Conservation (phyloP, 2,329 filamentous ascomycete genomes). For the Phaeosphaeria sp. region DNA sequence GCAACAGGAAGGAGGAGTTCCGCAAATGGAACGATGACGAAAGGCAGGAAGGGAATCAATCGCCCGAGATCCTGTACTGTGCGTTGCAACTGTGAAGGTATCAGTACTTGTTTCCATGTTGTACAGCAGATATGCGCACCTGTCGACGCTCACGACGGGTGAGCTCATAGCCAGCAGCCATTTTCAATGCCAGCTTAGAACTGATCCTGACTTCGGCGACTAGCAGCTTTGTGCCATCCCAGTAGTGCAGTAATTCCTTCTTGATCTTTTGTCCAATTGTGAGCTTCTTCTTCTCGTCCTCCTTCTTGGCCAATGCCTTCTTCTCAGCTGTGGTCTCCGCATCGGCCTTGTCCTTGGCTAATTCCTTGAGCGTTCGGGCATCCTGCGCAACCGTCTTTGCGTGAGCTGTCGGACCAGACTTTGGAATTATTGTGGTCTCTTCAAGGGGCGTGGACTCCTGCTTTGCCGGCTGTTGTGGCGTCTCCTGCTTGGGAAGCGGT, state of each 20-base stretch:
- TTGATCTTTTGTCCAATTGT: constrained; percentile 92
- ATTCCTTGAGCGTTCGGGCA: constrained; percentile 63
- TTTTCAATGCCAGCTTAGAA: constrained; percentile 88
- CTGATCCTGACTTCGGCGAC: constrained; percentile 94
- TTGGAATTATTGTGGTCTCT: constrained; percentile 43
- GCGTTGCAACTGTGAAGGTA: constrained; percentile 68
- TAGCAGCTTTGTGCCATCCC: constrained; percentile 96
- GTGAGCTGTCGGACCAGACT: constrained; percentile 50
- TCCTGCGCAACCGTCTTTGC: constrained; percentile 57
- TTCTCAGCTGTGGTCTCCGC: constrained; percentile 58
- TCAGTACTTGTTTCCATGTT: constrained; percentile 13
- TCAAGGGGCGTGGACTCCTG: constrained; percentile 30
- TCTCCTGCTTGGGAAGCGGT: constrained; percentile 69
- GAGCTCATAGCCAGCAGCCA: constrained; percentile 97
- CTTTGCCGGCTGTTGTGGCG: constrained; percentile 27
- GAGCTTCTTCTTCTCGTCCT: constrained; percentile 78
- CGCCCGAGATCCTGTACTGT: constrained; percentile 94
- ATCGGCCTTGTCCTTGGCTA: constrained; percentile 66
- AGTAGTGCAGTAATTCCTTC: constrained; percentile 92
- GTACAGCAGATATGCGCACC: constrained; percentile 43
- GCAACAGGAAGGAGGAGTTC: constrained; percentile 91
- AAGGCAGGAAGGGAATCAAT: constrained; percentile 93
- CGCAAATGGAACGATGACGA: constrained; percentile 95
- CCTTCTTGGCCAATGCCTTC: constrained; percentile 65
- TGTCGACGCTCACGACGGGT: constrained; percentile 92